phyloP scores from a whole-genome alignment of 306 rosid genomes.

The Dalbergia cochinchinensis region DNA sequence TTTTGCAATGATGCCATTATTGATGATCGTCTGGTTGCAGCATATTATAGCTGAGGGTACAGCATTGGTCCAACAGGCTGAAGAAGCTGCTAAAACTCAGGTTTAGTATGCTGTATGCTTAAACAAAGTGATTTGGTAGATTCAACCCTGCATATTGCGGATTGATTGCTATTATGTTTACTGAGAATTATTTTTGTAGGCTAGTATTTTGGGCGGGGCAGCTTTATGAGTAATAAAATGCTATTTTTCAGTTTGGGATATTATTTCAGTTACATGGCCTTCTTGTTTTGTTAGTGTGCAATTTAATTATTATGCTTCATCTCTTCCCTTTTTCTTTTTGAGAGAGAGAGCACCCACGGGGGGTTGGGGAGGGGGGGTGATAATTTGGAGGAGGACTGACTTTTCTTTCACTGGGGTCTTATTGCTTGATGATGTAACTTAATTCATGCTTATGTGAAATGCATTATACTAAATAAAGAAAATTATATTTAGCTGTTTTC shows the following conservation, averaged over 20 bases:
- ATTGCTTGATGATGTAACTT: no score
- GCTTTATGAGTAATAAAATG: neutral
- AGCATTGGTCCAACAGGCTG: constrained; percentile 76
- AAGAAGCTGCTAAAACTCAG: constrained; percentile 73
- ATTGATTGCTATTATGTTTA: constrained; percentile 3
- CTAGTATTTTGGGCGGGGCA: neutral
- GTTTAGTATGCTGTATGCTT: constrained; percentile 42
- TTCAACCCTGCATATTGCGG: constrained; percentile 4
- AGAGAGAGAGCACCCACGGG: no score
- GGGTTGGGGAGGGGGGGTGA: no score
- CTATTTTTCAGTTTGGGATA: neutral
- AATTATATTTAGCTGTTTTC: no score
- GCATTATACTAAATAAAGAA: neutral
- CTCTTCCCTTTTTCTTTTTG: neutral
- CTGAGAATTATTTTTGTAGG: neutral
- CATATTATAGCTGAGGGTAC: constrained; percentile 80
- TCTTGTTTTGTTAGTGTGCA: neutral
- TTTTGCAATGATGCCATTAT: neutral
- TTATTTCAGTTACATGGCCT: neutral
- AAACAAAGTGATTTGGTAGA: neutral
- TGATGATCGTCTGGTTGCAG: constrained; percentile 59
- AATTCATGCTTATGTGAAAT: neutral
- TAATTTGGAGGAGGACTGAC: neutral
- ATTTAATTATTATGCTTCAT: neutral
- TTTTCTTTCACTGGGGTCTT: no score